A percentile compares a stretch with the other conserved stretches of the same genome.
Conservation (phyloP, 2,329 filamentous ascomycete genomes). For the Lecanosticta acicola region DNA sequence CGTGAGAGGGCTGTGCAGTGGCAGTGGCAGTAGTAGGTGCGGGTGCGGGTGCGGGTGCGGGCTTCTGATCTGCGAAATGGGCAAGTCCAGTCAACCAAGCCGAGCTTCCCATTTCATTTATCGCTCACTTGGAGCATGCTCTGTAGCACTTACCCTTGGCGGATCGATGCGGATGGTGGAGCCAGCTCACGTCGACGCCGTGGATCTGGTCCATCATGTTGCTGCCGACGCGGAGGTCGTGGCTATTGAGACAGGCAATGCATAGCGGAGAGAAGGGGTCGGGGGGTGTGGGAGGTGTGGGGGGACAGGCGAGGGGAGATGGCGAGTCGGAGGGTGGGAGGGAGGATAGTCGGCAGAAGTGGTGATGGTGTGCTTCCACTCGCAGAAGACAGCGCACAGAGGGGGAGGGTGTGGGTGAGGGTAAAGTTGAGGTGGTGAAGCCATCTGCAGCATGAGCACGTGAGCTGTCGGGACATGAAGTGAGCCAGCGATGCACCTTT, state of each 20-base stretch:
- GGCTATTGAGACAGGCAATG: slow-evolving; percentile 13
- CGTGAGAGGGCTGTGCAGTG: too few species aligned
- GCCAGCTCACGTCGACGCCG: slow-evolving; percentile 22
- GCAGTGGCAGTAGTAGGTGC: too few species aligned
- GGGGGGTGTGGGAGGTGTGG: neutral
- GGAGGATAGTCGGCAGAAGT: too few species aligned
- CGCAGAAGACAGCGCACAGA: too few species aligned
- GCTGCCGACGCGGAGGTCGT: slow-evolving; percentile 6
- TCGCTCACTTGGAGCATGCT: neutral
- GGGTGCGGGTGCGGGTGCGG: too few species aligned
- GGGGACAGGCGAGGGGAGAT: neutral
- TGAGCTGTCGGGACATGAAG: too few species aligned
- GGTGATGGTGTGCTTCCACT: too few species aligned
- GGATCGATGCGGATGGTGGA: slow-evolving; percentile 15
- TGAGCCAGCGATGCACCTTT: too few species aligned
- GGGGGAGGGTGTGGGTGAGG: too few species aligned
- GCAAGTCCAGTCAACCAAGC: slow-evolving; percentile 1
- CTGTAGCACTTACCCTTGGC: slow-evolving; percentile 13
- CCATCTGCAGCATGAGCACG: too few species aligned
- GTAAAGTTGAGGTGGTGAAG: too few species aligned
- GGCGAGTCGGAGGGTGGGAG: neutral
- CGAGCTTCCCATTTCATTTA: neutral
- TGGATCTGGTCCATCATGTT: slow-evolving; percentile 22
- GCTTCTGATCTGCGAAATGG: slow-evolving; percentile 4
- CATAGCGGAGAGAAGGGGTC: slow-evolving; percentile 7